Conservation (phyloP, 352 stramenopile species). For the Phytophthora sansomeana region DNA sequence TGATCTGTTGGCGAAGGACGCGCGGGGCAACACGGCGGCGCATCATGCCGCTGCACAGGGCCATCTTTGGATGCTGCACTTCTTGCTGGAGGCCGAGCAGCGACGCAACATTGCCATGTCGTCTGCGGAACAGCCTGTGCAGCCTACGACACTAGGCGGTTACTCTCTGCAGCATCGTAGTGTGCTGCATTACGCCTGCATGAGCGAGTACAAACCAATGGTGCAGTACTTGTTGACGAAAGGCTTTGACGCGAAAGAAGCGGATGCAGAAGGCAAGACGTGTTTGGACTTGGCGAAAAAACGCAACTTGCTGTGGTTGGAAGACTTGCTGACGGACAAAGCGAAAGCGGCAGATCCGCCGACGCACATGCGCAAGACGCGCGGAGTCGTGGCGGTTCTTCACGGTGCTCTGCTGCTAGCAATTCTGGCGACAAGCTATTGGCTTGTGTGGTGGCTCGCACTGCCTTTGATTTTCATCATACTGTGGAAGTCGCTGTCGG, state of each 20-base stretch:
- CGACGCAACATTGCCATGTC: constrained; percentile 30
- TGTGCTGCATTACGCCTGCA: constrained; percentile 70
- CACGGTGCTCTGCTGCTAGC: constrained; percentile 57
- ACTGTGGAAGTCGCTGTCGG: constrained; percentile 55
- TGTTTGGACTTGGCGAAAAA: constrained; percentile 53
- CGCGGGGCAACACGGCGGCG: constrained; percentile 66
- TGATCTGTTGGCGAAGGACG: constrained; percentile 60
- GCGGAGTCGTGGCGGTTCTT: constrained; percentile 55
- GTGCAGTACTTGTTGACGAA: constrained; percentile 72
- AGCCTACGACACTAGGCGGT: constrained; percentile 35
- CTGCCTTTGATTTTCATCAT: constrained; percentile 67
- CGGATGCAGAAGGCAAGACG: constrained; percentile 53
- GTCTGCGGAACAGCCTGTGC: constrained; percentile 24
- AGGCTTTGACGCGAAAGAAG: constrained; percentile 60
- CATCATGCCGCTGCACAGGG: constrained; percentile 77
- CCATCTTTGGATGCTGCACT: constrained; percentile 82
- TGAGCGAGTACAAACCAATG: constrained; percentile 69
- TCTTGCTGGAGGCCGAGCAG: constrained; percentile 62
- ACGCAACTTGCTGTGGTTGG: constrained; percentile 53
- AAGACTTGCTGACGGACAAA: constrained; percentile 53
- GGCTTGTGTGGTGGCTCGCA: constrained; percentile 74
- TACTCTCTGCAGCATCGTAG: constrained; percentile 46
- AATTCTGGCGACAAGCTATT: constrained; percentile 70
- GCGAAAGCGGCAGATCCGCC: constrained; percentile 51
- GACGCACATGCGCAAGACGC: constrained; percentile 61